Percentiles rank a stretch among this genome's conserved stretches.
Conservation (phyloP, 176 grass and related monocot genomes). For the Poa annua region DNA sequence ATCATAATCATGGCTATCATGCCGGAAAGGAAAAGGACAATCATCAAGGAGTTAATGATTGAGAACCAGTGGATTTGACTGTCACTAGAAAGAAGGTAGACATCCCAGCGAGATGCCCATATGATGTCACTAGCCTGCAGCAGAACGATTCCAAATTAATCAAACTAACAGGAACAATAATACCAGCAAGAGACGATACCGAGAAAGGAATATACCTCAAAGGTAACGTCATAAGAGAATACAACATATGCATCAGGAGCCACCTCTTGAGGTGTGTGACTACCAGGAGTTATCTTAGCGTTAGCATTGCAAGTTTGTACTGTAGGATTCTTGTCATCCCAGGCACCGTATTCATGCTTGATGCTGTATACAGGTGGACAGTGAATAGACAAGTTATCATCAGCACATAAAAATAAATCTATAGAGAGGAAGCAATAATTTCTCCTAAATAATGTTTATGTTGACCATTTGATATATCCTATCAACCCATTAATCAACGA, state of each 20-base stretch:
- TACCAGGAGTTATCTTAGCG: constrained; percentile 71
- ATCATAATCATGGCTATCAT: constrained; percentile 93
- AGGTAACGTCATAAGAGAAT: constrained; percentile 79
- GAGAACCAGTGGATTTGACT: constrained; percentile 87
- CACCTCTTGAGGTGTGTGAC: constrained; percentile 71
- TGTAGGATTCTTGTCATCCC: constrained; percentile 74
- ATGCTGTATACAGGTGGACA: constrained; percentile 50
- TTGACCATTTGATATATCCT: constrained; percentile 12
- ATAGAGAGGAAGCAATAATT: background rate
- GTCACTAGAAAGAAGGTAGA: constrained; percentile 80
- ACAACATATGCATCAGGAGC: constrained; percentile 59
- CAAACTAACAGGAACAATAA: constrained; percentile 19
- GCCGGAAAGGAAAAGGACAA: constrained; percentile 79
- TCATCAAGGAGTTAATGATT: constrained; percentile 81
- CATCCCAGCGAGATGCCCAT: constrained; percentile 88
- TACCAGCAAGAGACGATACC: background rate
- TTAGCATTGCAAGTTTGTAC: constrained; percentile 63
- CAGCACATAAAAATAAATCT: background rate
- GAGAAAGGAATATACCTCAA: constrained; percentile 58
- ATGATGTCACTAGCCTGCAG: constrained; percentile 64
- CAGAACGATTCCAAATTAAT: constrained; percentile 14
- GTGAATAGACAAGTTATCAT: constrained; percentile 20
- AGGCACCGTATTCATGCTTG: constrained; percentile 68
- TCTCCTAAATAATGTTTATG: background rate
- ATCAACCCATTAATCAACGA: background rate